Conservation (phyloP, 805 yeast species). For the Zygosaccharomyces lentus region DNA sequence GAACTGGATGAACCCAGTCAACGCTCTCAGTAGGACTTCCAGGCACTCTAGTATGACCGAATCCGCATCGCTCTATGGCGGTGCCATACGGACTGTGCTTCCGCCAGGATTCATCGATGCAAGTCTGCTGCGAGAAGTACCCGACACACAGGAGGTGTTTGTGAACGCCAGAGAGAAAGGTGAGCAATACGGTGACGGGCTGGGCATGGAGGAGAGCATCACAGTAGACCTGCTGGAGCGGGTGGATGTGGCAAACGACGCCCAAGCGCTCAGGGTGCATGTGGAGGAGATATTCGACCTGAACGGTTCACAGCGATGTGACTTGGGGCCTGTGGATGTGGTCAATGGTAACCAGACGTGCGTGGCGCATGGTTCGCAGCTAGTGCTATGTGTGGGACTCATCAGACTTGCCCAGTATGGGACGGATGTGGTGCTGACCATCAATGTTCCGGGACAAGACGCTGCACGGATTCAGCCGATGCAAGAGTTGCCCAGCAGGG, state of each 20-base stretch:
- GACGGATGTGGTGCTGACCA: slow-evolving; percentile 60
- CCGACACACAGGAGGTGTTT: slow-evolving; percentile 92
- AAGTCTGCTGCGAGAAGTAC: slow-evolving; percentile 72
- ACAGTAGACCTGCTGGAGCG: slow-evolving; percentile 63
- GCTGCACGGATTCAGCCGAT: background rate
- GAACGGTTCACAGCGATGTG: slow-evolving; percentile 38
- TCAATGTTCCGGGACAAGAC: slow-evolving; percentile 47
- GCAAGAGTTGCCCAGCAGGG: slow-evolving; percentile 13
- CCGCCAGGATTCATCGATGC: slow-evolving; percentile 72
- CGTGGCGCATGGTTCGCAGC: slow-evolving; percentile 14
- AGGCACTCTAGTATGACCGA: background rate
- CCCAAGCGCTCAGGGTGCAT: slow-evolving; percentile 48
- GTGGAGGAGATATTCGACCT: slow-evolving; percentile 49
- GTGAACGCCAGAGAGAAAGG: slow-evolving; percentile 41
- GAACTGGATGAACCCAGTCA: background rate
- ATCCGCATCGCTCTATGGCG: slow-evolving; percentile 58
- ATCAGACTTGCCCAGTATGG: slow-evolving; percentile 46
- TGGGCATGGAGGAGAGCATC: slow-evolving; percentile 48
- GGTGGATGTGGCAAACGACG: slow-evolving; percentile 39
- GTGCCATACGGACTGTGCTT: slow-evolving; percentile 59
- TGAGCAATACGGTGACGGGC: slow-evolving; percentile 35
- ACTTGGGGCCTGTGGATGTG: background rate
- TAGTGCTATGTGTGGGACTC: slow-evolving; percentile 54
- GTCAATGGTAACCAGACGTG: slow-evolving; percentile 3
- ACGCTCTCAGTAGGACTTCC: background rate